phyloP scores from a whole-genome alignment of 306 rosid species.

The Cucumis melo region DNA sequence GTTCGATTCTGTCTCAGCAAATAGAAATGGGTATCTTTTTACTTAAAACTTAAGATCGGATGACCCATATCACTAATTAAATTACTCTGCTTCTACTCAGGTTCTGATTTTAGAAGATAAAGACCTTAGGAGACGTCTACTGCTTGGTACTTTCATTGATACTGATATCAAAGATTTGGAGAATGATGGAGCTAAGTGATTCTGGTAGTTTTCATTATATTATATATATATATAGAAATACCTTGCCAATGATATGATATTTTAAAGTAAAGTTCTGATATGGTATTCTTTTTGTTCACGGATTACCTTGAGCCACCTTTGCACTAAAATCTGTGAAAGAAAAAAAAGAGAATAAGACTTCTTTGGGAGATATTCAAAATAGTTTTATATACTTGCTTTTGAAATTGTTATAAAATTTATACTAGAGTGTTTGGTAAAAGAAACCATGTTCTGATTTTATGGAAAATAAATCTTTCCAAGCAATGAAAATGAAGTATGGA shows the following conservation, averaged over 20 bases:
- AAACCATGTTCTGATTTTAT: not conserved
- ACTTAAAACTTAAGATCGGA: not conserved
- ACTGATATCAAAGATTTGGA: conserved; percentile 3
- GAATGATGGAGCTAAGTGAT: conserved; percentile 5
- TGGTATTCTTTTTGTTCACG: not conserved
- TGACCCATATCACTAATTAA: not conserved
- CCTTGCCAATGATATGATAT: not conserved
- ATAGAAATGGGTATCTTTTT: not conserved
- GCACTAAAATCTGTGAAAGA: not conserved
- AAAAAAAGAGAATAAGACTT: not conserved
- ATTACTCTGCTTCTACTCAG: not conserved
- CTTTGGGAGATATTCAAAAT: not conserved
- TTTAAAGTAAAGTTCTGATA: not conserved
- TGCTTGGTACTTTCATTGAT: not conserved
- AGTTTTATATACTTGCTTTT: not conserved
- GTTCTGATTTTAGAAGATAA: not conserved
- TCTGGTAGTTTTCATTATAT: not conserved
- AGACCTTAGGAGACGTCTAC: not conserved
- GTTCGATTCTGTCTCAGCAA: not conserved
- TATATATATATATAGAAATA: not conserved
- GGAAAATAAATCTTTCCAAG: not conserved
- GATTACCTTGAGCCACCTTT: not conserved
- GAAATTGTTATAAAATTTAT: not conserved
- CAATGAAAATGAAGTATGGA: not conserved
- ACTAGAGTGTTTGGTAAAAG: not conserved